Base-by-base conservation (phyloP, 495 filamentous ascomycete species). In the Podospora appendiculata region DNA sequence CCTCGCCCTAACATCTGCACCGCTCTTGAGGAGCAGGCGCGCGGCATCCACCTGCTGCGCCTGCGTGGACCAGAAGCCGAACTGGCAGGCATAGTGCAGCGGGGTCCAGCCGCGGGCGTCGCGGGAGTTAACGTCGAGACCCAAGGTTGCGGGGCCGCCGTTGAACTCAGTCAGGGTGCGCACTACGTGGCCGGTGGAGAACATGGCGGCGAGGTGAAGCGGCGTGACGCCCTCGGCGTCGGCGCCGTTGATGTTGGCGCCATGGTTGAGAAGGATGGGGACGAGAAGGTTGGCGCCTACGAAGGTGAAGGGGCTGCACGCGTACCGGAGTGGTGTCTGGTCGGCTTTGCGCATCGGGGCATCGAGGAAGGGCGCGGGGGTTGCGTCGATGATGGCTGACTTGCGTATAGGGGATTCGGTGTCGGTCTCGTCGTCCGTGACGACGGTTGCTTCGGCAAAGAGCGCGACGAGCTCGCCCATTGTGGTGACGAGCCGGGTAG, bases 81-180 rank as follows among this genome's bases (percentile, higher is more conserved):
- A 60, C 3, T 52, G 19, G 19, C 54, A 60, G n/a, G 58, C 54
- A 32, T 52, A 55, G 16, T 60, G 58, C 4, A 60, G 54, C 42
- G 58, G 58, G 0, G 58, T 60, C 58, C 58, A 60, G 1, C 49
- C 51, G 4, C 32, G 4, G 1, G 4, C 12, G 32, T 60, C 58
- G n/a, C 41, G 41, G 16, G 45, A 44, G 14, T 60, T 45, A 16
- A 60, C 39, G 9, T 32, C 7, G 9, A 59, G 53, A 0, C 53
- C 53, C 1, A 53, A 56, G 4, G n/a, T 0, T n/a, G 25, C 10
- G 6, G 53, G 57, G 6, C 53, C 47, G 0, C 53, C 53, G 39
- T 25, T 41, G 34, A 56, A 53, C 12, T 35, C 9, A 2, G 56
- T 10, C 5, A 59, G 50, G 3, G 19, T 13, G 11, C 19, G 38